These are phyloP conservation scores for Phyllosticta paracitricarpa DNA, from an alignment of 2,329 filamentous ascomycete genomes.

Conservation along the genomic window DNA sequence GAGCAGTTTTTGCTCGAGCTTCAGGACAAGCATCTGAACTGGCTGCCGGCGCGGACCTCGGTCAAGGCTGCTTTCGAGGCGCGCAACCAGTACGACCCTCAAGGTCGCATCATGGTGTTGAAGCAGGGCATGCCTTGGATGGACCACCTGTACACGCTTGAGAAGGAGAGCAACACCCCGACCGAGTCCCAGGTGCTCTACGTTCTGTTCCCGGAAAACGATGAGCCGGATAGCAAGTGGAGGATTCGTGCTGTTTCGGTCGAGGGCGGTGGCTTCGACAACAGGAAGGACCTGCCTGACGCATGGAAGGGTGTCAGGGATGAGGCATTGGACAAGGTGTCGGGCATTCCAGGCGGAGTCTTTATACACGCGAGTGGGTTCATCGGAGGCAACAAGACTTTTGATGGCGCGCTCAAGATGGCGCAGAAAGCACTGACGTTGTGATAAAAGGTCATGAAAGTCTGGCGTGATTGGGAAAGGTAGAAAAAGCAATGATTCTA, in stretches of 20 bases:
- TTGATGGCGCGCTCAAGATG: slow-evolving; percentile 80
- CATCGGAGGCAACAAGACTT: slow-evolving; percentile 90
- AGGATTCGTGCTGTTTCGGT: slow-evolving; percentile 86
- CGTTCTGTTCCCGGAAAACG: slow-evolving; percentile 82
- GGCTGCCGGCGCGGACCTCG: slow-evolving; percentile 77
- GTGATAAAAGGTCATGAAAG: neutral
- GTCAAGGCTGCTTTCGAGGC: slow-evolving; percentile 67
- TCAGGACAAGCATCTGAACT: slow-evolving; percentile 62
- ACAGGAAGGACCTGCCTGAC: slow-evolving; percentile 82
- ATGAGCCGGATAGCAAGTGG: slow-evolving; percentile 71
- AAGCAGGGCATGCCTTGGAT: slow-evolving; percentile 85
- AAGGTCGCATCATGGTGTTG: slow-evolving; percentile 74
- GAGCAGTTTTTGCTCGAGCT: slow-evolving; percentile 79
- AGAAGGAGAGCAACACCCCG: slow-evolving; percentile 44
- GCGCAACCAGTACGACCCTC: slow-evolving; percentile 56
- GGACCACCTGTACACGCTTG: slow-evolving; percentile 85
- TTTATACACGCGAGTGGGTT: slow-evolving; percentile 95
- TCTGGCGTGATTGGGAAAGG: neutral
- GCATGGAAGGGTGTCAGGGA: slow-evolving; percentile 88
- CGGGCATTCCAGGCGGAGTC: slow-evolving; percentile 62
- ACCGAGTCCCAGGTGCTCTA: slow-evolving; percentile 59
- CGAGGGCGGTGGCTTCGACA: slow-evolving; percentile 76
- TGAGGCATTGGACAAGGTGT: slow-evolving; percentile 65
- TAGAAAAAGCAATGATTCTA: neutral
- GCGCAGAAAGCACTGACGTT: slow-evolving; percentile 53